Evolutionary conservation across 768 basidiomycete genomes (phyloP).

Genomic region (Crassisporium funariophilum): DNA sequence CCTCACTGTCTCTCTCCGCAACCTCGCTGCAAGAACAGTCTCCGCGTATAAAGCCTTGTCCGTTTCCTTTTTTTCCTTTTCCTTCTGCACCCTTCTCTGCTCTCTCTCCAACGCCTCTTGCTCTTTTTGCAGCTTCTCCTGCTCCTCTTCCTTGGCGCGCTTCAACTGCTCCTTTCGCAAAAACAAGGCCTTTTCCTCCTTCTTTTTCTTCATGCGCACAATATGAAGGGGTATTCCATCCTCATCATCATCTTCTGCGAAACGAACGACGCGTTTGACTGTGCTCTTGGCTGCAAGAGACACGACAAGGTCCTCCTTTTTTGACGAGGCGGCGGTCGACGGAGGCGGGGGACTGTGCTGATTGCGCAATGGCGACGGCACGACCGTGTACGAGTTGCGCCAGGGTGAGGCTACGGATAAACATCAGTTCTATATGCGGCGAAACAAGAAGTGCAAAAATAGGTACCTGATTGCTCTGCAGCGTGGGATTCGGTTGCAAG

Average conservation of each 20-base stretch:
- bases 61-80: slow-evolving; percentile 56
- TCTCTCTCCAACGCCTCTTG: slow-evolving; percentile 52
- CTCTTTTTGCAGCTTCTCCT: slow-evolving; percentile 46
- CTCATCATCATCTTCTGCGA: slow-evolving; percentile 66
- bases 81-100: slow-evolving; percentile 47
- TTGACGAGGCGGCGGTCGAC: background rate
- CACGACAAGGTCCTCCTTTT: slow-evolving; percentile 5
- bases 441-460: slow-evolving; percentile 17
- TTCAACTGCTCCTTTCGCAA: slow-evolving; percentile 60
- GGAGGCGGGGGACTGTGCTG: slow-evolving; percentile 29
- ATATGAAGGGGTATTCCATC: slow-evolving; percentile 71
- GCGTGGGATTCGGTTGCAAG: slow-evolving; percentile 19
- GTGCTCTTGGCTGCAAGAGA: slow-evolving; percentile 13
- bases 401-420: no score
- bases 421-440: no score
- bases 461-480: slow-evolving; percentile 17
- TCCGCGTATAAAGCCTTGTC: slow-evolving; percentile 56
- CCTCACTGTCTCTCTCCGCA: slow-evolving; percentile 60
- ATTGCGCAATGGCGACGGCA: slow-evolving; percentile 53
- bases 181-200: slow-evolving; percentile 72
- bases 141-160: slow-evolving; percentile 51
- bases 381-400: slow-evolving; percentile 40
- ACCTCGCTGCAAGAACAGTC: slow-evolving; percentile 61
- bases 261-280: slow-evolving; percentile 62
- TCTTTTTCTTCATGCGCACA: slow-evolving; percentile 71